Evolutionary conservation across 2,329 filamentous ascomycete species (phyloP).

Genomic region (Colletotrichum paranaense): DNA sequence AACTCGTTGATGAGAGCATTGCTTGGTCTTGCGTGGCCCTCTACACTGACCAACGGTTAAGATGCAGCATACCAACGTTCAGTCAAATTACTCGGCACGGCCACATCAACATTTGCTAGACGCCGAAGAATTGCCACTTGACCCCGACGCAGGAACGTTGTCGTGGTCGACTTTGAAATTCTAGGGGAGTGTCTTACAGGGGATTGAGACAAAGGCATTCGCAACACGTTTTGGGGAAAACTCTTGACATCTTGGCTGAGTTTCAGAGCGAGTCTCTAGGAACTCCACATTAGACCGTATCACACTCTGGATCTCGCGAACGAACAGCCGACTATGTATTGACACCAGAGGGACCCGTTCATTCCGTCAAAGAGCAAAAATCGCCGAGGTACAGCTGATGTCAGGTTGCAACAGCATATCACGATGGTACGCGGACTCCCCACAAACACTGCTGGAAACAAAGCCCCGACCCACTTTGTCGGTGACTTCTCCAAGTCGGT

Average conservation of each 20-base stretch:
- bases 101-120: neutral
- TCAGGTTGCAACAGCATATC: no score
- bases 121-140: neutral
- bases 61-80: neutral
- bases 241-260: neutral
- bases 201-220: neutral
- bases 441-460: neutral
- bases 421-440: no score
- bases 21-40: neutral
- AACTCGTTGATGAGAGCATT: accelerated
- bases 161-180: neutral
- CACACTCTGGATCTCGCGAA: neutral
- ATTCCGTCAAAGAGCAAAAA: no score
- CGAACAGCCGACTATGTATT: no score
- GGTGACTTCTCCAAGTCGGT: neutral
- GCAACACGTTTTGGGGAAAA: neutral
- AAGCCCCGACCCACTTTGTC: neutral
- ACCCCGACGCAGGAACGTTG: neutral
- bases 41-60: neutral
- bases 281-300: neutral
- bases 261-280: neutral
- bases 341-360: no score
- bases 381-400: no score
- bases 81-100: neutral
- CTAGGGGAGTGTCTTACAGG: neutral